Evolutionary conservation across 768 basidiomycete genomes (phyloP), one percentile per base, ranked within the genome.

Genomic region (Phylloporus arenicola): DNA sequence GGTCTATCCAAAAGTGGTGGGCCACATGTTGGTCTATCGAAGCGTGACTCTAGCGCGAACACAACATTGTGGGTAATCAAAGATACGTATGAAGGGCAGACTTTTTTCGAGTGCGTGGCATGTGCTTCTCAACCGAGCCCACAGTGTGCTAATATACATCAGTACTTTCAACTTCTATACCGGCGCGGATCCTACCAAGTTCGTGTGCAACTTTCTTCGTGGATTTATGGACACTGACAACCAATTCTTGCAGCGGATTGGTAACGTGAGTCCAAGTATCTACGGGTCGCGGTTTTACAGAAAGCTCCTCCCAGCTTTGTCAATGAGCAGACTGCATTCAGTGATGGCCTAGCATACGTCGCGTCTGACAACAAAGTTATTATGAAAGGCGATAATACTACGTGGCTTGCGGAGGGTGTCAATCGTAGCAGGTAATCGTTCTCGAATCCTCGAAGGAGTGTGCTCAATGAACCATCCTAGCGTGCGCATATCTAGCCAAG

Each of bases 351-450:
- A 8, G 80, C 77, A 2, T 87, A 75, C 62, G 75, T 84, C 13
- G 70, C 76, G 12, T 72, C 73, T 19, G 72, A 83, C 61, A 77
- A 76, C 33, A 76, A 74, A 27, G 82, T 86, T 31, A 74, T 88
- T 17, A 90, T 91, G 86, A 80, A 83, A 61, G 86, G 84, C 12
- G 88, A 91, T 54, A 74, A 87, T 60, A 82, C 78, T 1, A 83
- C 75, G 14, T 70, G 65, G 68, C 65, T 90, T 20, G 55, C 71
- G 7, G 43, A 69, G 31, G 85, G 84, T 24, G 70, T 74, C 48
- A 73, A 75, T 54, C 76, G 88, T 40, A 72, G 76, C 53, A 89
- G 88, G 87, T 84, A 47, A 35, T 24, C 38, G 12, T 29, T 19
- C 11, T 24, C 19, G 5, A 51, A 13, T 14, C 24, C 63, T 29